Conservation (phyloP, 2,329 filamentous ascomycete species). For the Fusarium annulatum region DNA sequence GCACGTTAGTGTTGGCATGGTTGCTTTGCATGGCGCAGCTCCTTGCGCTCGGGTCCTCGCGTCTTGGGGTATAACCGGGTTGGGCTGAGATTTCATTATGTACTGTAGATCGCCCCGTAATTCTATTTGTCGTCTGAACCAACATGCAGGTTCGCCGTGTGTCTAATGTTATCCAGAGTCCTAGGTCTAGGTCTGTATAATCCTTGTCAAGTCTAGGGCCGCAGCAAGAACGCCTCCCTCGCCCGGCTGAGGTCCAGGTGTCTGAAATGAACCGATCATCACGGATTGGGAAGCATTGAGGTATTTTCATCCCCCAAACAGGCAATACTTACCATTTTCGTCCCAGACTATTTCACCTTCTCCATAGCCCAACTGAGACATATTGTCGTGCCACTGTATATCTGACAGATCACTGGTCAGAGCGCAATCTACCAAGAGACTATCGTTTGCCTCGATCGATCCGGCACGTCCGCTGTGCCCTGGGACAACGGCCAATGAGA, state of each 20-base stretch:
- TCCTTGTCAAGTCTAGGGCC: background rate
- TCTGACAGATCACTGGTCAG: background rate
- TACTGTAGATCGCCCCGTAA: background rate
- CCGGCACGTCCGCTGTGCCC: background rate
- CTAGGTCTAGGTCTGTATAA: background rate
- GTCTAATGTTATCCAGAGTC: background rate
- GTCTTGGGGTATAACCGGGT: too few relatives aligned
- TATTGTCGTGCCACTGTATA: background rate
- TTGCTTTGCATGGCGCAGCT: slow-evolving; percentile 1
- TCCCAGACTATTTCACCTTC: background rate
- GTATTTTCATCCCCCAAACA: background rate
- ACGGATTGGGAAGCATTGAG: background rate
- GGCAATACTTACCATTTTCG: background rate
- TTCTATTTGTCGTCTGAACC: background rate
- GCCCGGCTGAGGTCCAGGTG: background rate
- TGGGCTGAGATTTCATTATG: background rate
- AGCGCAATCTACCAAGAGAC: background rate
- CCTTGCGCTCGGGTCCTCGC: background rate
- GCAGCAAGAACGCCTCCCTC: background rate
- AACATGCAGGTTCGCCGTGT: background rate
- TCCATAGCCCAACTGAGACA: slow-evolving; percentile 9
- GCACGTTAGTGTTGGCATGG: background rate
- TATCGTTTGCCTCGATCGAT: slow-evolving; percentile 4
- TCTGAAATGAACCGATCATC: background rate
- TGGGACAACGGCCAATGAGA: background rate